Evolutionary conservation across 805 yeast genomes (phyloP), one percentile per base, ranked within the genome.

Genomic region (Saccharomycopsis fibuligera): DNA sequence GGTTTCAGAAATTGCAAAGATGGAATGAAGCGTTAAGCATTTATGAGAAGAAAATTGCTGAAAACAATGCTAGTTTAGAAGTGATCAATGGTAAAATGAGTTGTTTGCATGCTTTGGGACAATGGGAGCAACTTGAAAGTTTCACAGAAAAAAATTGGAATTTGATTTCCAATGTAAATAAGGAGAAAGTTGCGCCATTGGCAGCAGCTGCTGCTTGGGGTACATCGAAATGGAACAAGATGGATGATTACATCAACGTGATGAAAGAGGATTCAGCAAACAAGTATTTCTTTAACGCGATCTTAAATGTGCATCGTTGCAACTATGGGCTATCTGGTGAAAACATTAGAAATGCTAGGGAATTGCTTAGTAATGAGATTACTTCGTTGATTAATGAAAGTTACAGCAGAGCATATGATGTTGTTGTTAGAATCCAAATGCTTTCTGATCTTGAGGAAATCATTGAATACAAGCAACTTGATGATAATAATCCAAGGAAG

Each of bases 151-250:
- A 80, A 38, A 88, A 86, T 60, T 93, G 99, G 99, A 71, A 68
- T 17, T 69, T 73, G 27, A 76, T 95, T 0, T 72, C 86, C 1
- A 73, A 81, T 25, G 96, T 88, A 16, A 78, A 80, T 35, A 77
- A 82, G 57, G 72, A 96, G 48, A 78, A 83, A 4, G 89, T 93
- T 57, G 99, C 99, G 1, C 98, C 99, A 0, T 68, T 95, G 47
- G 99, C 98, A 0, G 99, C 99, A 0, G 97, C 98, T 2, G 97
- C 99, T 1, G 88, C 98, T 1, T 93, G 99, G 99, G 97, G 98
- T 14, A 70, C 95, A 37, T 91, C 91, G 1, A 93, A 87, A 60
- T 95, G 99, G 99, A 96, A 89, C 56, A 74, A 86, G 58, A 90
- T 95, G 89, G 97, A 87, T 59, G 78, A 85, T 5, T 93, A 89